Percentiles rank a stretch among this genome's conserved stretches.
phyloP scores from a whole-genome alignment of 2,329 filamentous ascomycete genomes.

The Pyrenophora teres region DNA sequence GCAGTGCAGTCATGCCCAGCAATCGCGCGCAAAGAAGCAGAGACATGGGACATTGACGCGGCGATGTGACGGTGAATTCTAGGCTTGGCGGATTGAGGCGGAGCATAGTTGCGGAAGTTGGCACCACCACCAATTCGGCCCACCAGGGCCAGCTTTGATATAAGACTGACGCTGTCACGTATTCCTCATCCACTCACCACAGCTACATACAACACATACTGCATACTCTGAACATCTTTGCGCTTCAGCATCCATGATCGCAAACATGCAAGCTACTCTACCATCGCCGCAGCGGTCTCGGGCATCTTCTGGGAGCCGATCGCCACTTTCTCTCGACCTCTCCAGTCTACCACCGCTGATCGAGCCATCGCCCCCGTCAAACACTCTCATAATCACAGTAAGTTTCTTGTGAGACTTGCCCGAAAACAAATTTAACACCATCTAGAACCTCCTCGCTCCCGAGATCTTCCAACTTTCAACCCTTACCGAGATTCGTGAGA shows the following conservation, averaged over 20 bases:
- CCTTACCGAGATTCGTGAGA: slow-evolving; percentile 72
- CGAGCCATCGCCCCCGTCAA: slow-evolving; percentile 75
- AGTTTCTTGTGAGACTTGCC: slow-evolving; percentile 13
- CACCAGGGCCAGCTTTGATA: slow-evolving; percentile 24
- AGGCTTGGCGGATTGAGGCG: slow-evolving; percentile 23
- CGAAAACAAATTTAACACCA: slow-evolving; percentile 20
- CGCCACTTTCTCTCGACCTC: slow-evolving; percentile 72
- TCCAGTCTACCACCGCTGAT: slow-evolving; percentile 71
- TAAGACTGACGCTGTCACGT: slow-evolving; percentile 28
- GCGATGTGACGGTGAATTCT: slow-evolving; percentile 20
- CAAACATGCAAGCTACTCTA: slow-evolving; percentile 38
- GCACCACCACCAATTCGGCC: slow-evolving; percentile 17
- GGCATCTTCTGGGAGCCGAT: slow-evolving; percentile 44
- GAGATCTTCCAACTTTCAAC: slow-evolving; percentile 77
- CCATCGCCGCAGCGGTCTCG: slow-evolving; percentile 43
- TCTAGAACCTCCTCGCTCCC: slow-evolving; percentile 68
- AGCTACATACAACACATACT: slow-evolving; percentile 12
- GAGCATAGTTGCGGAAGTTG: slow-evolving; percentile 28
- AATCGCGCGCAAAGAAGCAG: slow-evolving; percentile 21
- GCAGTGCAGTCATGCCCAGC: slow-evolving; percentile 37
- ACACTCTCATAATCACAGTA: slow-evolving; percentile 80
- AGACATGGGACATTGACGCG: slow-evolving; percentile 17
- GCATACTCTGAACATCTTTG: slow-evolving; percentile 6
- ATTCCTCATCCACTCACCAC: slow-evolving; percentile 18
- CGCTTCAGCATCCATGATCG: slow-evolving; percentile 20